These are phyloP conservation scores for Arthrobotrys pseudoclavata DNA, from an alignment of 2,329 filamentous ascomycete species.

Conservation along the genomic window DNA sequence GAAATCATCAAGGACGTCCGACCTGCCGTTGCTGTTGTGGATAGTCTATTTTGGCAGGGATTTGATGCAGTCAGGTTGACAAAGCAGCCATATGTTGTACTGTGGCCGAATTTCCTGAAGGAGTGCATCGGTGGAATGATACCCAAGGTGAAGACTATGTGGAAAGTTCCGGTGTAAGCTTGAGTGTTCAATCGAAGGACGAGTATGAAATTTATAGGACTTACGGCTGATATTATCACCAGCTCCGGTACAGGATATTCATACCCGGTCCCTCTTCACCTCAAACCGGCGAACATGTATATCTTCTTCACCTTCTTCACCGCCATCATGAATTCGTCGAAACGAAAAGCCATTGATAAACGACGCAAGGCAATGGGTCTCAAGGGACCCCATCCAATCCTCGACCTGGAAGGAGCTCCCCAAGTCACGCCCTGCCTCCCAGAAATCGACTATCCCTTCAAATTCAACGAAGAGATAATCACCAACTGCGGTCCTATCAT, in stretches of 20 bases:
- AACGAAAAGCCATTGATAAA: constrained; percentile 48
- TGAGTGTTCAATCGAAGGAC: background rate
- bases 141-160: constrained; percentile 37
- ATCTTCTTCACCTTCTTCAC: constrained; percentile 49
- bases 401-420: constrained; percentile 48
- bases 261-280: constrained; percentile 52
- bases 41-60: constrained; percentile 56
- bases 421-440: constrained; percentile 57
- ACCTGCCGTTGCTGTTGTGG: constrained; percentile 49
- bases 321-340: constrained; percentile 38
- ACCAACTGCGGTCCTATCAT: constrained; percentile 60
- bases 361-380: constrained; percentile 51
- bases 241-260: constrained; percentile 57
- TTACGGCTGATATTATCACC: background rate
- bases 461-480: constrained; percentile 45
- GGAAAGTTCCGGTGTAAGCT: constrained; percentile 57
- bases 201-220: background rate
- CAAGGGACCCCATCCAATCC: constrained; percentile 48
- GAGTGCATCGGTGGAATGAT: constrained; percentile 58
- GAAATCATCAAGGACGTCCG: constrained; percentile 57
- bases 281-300: constrained; percentile 52
- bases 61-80: constrained; percentile 49
- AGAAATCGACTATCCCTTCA: constrained; percentile 60
- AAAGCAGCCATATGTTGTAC: constrained; percentile 52
- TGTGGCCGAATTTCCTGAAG: constrained; percentile 58